phyloP scores from a whole-genome alignment of 345 rosid genomes.

The Atalantia buxifolia region DNA sequence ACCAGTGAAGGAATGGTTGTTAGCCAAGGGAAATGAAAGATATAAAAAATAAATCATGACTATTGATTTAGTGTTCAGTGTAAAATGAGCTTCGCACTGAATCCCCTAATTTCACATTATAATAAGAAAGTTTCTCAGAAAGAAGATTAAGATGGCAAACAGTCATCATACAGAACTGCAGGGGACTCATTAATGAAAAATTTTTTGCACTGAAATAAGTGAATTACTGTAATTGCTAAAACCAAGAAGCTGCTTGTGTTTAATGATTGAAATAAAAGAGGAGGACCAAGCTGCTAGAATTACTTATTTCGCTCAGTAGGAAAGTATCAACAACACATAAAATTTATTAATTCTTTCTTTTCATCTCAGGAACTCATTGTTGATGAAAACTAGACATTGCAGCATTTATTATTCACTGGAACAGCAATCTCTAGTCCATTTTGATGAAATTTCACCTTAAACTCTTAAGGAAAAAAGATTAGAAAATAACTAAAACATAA shows the following conservation, averaged over 20 bases:
- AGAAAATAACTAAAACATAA: background rate
- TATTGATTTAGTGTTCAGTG: too few relatives aligned
- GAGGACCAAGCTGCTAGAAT: background rate
- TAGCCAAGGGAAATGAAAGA: too few relatives aligned
- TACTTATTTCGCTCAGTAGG: slow-evolving; percentile 9
- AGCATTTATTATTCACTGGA: background rate
- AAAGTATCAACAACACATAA: background rate
- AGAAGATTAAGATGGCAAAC: background rate
- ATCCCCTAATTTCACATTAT: too few relatives aligned
- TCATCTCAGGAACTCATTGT: background rate
- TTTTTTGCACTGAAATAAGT: slow-evolving; percentile 8
- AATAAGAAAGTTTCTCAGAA: background rate
- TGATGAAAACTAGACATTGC: background rate
- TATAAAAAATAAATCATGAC: background rate
- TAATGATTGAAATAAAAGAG: background rate
- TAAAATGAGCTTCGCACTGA: too few relatives aligned
- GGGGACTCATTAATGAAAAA: background rate
- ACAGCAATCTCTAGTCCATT: background rate
- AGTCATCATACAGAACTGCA: background rate
- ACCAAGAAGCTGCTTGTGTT: background rate
- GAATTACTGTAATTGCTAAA: slow-evolving; percentile 4
- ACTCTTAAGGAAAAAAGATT: background rate
- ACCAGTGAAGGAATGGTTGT: too few relatives aligned
- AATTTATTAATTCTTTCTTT: background rate
- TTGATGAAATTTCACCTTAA: background rate